phyloP scores from a whole-genome alignment of 1,284 basidiomycete species.

The Ustilago vetiveriae region DNA sequence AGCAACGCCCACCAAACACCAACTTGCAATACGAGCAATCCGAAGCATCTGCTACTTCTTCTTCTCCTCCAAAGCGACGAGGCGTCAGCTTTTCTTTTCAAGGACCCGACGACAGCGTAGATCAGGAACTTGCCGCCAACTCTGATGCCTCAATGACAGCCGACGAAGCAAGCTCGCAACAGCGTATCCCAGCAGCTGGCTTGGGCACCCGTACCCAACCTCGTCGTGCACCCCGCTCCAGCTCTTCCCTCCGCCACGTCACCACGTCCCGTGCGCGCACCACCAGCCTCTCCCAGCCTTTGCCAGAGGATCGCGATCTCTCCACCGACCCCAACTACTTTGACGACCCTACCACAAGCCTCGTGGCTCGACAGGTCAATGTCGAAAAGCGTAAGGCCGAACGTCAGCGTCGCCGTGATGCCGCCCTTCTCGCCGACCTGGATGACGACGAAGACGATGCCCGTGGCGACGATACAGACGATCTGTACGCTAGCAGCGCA shows the following conservation, averaged over 20 bases:
- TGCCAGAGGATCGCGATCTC: constrained; percentile 48
- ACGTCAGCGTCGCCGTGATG: constrained; percentile 31
- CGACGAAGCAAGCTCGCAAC: neutral
- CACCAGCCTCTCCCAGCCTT: constrained; percentile 38
- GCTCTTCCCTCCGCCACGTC: constrained; percentile 56
- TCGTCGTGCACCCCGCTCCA: constrained; percentile 50
- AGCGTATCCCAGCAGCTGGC: constrained; percentile 51
- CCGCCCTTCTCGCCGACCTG: constrained; percentile 26
- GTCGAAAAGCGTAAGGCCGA: constrained; percentile 39
- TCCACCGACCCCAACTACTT: constrained; percentile 18
- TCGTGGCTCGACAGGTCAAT: constrained; percentile 45
- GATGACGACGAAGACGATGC: constrained; percentile 33
- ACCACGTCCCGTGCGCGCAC: constrained; percentile 32
- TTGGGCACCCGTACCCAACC: constrained; percentile 54
- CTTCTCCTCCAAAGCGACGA: constrained; percentile 13
- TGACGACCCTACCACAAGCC: constrained; percentile 30
- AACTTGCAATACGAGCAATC: neutral
- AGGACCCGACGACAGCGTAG: constrained; percentile 13
- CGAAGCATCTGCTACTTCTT: neutral
- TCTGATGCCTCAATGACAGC: neutral
- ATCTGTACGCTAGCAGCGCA: constrained; percentile 10
- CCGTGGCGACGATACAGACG: too few relatives aligned
- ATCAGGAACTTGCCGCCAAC: neutral
- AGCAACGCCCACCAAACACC: neutral
- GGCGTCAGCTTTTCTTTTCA: constrained; percentile 19